These are phyloP conservation scores for Lanmaoa pseudosensibilis DNA, from an alignment of 768 basidiomycete genomes.

Conservation along the genomic window DNA sequence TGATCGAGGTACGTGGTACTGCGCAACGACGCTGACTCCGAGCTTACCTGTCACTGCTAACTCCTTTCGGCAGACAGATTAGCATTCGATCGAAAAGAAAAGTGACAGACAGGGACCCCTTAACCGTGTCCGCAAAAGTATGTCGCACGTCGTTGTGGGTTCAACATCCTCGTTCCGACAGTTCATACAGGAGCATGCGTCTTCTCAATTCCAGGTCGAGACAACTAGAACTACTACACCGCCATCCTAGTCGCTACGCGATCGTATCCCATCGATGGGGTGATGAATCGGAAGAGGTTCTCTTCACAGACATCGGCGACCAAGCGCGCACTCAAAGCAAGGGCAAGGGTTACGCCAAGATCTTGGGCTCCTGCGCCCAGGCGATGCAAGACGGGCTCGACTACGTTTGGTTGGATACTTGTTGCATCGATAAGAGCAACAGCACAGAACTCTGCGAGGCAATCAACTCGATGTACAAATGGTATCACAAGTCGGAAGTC, in stretches of 20 bases:
- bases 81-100: background rate
- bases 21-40: background rate
- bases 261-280: conserved; percentile 33
- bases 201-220: conserved; percentile 20
- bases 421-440: conserved; percentile 32
- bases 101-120: background rate
- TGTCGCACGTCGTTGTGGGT: background rate
- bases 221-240: conserved; percentile 18
- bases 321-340: conserved; percentile 7
- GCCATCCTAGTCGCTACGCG: conserved; percentile 12
- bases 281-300: conserved; percentile 20
- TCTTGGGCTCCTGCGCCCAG: conserved; percentile 19
- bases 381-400: conserved; percentile 14
- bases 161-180: background rate
- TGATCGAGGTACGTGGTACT: background rate
- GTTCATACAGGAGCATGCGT: conserved; percentile 18
- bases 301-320: conserved; percentile 27
- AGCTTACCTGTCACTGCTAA: background rate
- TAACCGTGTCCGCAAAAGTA: background rate
- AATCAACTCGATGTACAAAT: conserved; percentile 36
- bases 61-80: background rate
- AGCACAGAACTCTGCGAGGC: conserved; percentile 31
- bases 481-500: conserved; percentile 29
- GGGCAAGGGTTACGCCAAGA: conserved; percentile 24
- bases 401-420: conserved; percentile 36